Evolutionary conservation across 1,139 yeast species (phyloP), one percentile per base, ranked within the genome.

Genomic region (Yamadazyma mexicana): DNA sequence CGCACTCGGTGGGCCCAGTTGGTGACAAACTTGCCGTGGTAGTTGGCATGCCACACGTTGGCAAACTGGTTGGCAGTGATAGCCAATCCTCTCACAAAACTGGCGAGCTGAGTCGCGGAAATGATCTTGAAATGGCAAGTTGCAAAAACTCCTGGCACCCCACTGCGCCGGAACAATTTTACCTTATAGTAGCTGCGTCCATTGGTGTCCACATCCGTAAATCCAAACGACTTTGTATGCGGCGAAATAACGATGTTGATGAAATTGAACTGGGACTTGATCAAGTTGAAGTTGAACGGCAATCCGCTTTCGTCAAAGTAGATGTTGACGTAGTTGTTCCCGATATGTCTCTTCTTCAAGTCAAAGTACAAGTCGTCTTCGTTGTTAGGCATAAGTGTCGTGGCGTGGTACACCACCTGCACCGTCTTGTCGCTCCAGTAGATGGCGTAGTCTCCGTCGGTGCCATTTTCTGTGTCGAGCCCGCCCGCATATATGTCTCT

Each of bases 211-310:
- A 29, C 37, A 2, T 31, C 29, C 14, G 32, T 30, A n/a, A 32
- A 33, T 34, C 43, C 46, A 33, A 47, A 38, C 2, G 49, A 39
- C 7, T 48, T 46, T 2, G 71, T 59, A 44, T 81, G 83, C 0
- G 95, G 95, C 6, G 84, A 72, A 26, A 88, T 78, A 26, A 87
- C 94, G 47, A 88, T 79, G 50, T 83, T 85, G 56, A 88, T 69
- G 58, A 87, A 87, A 51, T 85, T 87, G 69, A 88, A 88, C 60
- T 88, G 95, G 12, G 89, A 78, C 55, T 78, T 76, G 46, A 88
- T 79, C 31, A 81, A 61, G 49, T 85, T 85, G 63, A 86, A 85
- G 47, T 83, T 77, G 61, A 85, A 86, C 6, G 81, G 78, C 10
- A 64, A 59, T 4, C 70, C 75, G 11, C 89, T 80, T 50, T 87